These are phyloP conservation scores for Phalaenopsis equestris DNA, from an alignment of 106 monocot species.

Conservation along the genomic window DNA sequence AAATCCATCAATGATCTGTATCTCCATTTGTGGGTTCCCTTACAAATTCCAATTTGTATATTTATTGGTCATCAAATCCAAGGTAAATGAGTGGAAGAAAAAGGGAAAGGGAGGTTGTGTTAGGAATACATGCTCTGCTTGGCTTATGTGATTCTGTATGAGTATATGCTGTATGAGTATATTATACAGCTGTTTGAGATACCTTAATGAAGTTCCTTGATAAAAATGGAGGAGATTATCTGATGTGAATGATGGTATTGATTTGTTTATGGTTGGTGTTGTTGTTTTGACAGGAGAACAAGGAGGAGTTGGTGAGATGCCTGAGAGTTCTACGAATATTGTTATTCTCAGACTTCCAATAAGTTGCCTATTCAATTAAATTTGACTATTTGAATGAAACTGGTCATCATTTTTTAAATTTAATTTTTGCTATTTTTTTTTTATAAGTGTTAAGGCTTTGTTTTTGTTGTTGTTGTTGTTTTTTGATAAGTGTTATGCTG, in stretches of 20 bases:
- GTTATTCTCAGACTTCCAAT: neutral
- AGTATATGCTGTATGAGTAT: neutral
- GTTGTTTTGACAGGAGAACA: neutral
- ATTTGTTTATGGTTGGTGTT: neutral
- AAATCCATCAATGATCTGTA: neutral
- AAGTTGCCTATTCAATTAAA: neutral
- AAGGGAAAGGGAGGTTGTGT: neutral
- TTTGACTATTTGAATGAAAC: neutral
- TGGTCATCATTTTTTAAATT: neutral
- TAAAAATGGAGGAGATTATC: neutral
- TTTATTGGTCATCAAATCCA: neutral
- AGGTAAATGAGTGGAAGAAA: neutral
- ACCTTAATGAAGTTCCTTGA: neutral
- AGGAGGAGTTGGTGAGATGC: neutral
- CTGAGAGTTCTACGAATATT: neutral
- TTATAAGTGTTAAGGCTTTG: no score
- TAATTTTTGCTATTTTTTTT: neutral
- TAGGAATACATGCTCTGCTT: constrained; percentile 1
- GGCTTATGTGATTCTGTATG: neutral
- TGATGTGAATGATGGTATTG: neutral
- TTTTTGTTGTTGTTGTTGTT: no score
- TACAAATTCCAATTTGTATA: neutral
- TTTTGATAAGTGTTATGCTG: no score
- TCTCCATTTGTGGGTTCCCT: neutral
- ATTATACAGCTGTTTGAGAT: neutral